These are phyloP conservation scores for Neopestalotiopsis clavispora DNA, from an alignment of 2,329 filamentous ascomycete genomes.

Conservation along the genomic window DNA sequence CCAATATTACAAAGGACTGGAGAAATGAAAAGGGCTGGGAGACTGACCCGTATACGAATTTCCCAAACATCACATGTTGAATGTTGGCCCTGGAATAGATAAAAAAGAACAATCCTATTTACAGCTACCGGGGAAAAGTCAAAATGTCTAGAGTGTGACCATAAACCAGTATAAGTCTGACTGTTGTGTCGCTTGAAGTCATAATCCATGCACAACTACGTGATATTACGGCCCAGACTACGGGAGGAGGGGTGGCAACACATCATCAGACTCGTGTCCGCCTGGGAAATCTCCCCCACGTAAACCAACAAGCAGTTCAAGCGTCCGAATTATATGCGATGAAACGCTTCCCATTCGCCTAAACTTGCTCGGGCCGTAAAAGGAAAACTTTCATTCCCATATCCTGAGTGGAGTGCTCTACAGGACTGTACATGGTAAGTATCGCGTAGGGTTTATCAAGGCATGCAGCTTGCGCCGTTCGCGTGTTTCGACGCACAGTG, in stretches of 20 bases:
- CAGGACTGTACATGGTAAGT: too few species aligned
- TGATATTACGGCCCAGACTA: neutral
- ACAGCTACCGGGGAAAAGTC: neutral
- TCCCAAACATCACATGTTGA: neutral
- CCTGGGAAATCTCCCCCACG: neutral
- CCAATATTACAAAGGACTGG: neutral
- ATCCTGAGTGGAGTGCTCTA: neutral
- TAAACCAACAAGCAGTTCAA: neutral
- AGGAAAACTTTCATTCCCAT: neutral
- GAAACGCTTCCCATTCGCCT: slow-evolving; percentile 1
- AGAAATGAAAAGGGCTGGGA: too few species aligned
- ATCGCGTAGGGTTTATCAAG: neutral
- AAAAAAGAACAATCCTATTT: neutral
- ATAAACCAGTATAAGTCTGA: neutral
- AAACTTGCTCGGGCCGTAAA: neutral
- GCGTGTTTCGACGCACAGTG: neutral
- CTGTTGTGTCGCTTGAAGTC: neutral
- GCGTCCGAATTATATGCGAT: neutral
- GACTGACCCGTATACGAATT: neutral
- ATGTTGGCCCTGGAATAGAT: neutral
- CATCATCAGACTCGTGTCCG: neutral
- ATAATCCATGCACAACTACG: neutral
- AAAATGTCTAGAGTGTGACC: neutral
- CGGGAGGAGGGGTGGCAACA: neutral
- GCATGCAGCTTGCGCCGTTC: neutral